These are phyloP conservation scores for Apium graveolens DNA, from an alignment of 129 eudicot species.

Conservation along the genomic window DNA sequence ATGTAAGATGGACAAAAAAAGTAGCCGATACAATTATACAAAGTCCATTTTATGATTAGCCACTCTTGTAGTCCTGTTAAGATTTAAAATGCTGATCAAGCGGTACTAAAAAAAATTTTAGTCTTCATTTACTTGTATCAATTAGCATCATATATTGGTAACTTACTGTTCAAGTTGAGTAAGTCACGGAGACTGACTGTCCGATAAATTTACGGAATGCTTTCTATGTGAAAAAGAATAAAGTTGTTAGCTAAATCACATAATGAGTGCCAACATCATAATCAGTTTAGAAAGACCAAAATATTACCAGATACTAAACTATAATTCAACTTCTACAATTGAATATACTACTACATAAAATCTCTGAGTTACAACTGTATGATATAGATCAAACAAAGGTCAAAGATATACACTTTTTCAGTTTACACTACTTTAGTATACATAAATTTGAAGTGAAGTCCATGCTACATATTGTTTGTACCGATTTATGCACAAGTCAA, in stretches of 20 bases:
- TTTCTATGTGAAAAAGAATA: conserved; percentile 33
- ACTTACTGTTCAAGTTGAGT: conserved; percentile 61
- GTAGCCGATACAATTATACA: background rate
- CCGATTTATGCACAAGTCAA: background rate
- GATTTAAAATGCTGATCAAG: background rate
- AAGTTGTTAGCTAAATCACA: background rate
- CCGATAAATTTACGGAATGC: conserved; percentile 89
- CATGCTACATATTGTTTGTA: background rate
- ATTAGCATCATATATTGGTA: background rate
- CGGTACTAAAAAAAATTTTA: background rate
- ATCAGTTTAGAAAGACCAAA: too few species aligned
- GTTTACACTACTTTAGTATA: background rate
- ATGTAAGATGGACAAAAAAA: background rate
- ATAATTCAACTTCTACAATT: background rate
- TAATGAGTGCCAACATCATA: too few species aligned
- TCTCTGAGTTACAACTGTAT: background rate
- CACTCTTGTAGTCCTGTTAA: background rate
- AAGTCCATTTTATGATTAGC: background rate
- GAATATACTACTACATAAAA: background rate
- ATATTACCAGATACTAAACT: background rate
- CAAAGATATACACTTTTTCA: background rate
- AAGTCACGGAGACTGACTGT: conserved; percentile 75
- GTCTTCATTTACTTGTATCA: background rate
- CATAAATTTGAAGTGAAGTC: background rate
- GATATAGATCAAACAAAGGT: background rate